phyloP scores from a whole-genome alignment of 2,329 filamentous ascomycete species.

The Trematosphaeria pertusa region DNA sequence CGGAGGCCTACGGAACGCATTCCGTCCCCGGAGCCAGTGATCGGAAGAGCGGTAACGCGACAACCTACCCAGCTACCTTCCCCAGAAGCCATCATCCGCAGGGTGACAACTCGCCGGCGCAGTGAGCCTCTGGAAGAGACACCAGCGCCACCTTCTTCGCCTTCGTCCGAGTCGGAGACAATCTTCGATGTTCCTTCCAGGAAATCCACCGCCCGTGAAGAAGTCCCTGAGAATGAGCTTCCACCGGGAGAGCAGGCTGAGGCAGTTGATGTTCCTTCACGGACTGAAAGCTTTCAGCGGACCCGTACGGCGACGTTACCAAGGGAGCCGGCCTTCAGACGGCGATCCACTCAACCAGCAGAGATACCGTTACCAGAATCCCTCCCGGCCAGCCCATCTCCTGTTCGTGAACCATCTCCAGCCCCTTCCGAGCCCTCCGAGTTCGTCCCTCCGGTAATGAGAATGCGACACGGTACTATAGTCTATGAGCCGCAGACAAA shows the following conservation, averaged over 20 bases:
- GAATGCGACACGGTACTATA: slow-evolving; percentile 1
- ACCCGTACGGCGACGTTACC: no score
- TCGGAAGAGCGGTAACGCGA: slow-evolving; percentile 2
- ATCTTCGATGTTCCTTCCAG: no score
- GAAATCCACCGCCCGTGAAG: no score
- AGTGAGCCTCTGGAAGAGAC: slow-evolving; percentile 2
- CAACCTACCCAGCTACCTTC: background rate
- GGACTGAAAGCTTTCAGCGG: no score
- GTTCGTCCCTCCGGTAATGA: background rate
- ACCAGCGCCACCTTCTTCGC: slow-evolving; percentile 10
- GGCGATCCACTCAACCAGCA: no score
- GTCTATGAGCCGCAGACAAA: background rate
- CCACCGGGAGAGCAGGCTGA: no score
- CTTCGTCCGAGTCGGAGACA: slow-evolving; percentile 8
- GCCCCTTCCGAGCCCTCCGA: background rate
- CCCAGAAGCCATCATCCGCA: background rate
- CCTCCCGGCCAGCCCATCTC: no score
- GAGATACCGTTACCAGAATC: no score
- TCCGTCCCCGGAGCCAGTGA: background rate
- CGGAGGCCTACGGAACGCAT: background rate
- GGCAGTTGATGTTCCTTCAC: background rate
- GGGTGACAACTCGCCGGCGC: slow-evolving; percentile 2
- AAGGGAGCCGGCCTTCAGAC: no score
- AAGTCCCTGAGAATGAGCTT: no score
- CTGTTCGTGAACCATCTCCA: background rate